Conservation (phyloP, 2,329 filamentous ascomycete genomes). For the Pseudogymnoascus sp. region DNA sequence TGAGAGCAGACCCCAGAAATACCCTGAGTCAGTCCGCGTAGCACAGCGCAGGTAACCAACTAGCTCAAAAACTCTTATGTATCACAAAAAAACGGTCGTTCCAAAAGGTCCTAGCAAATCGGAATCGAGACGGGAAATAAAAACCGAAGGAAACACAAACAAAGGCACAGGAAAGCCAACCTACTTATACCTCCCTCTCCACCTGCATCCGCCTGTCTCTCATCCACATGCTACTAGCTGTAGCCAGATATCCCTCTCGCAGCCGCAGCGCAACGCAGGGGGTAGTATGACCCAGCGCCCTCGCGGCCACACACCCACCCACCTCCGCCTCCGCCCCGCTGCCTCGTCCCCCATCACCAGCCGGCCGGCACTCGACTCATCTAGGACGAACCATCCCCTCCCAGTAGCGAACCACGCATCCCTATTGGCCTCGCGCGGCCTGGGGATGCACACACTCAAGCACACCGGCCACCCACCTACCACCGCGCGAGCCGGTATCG, state of each 20-base stretch:
- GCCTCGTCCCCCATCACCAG: background rate
- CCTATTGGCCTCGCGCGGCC: background rate
- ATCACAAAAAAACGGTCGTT: background rate
- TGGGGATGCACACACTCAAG: background rate
- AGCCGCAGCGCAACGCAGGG: background rate
- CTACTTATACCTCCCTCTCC: background rate
- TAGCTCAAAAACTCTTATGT: background rate
- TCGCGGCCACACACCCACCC: background rate
- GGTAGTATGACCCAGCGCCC: background rate
- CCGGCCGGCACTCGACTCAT: background rate
- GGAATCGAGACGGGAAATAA: background rate
- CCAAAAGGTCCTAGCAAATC: background rate
- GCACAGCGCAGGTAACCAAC: background rate
- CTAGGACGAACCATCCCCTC: background rate
- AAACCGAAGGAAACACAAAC: background rate
- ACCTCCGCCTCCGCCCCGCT: background rate
- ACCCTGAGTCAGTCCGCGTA: background rate
- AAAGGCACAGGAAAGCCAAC: background rate
- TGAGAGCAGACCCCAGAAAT: background rate
- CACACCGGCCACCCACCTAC: background rate
- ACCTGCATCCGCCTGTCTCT: background rate
- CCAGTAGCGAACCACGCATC: background rate
- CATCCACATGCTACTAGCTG: background rate
- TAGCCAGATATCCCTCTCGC: background rate
- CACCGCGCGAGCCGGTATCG: conserved; percentile 1